phyloP scores from a whole-genome alignment of 2,329 filamentous ascomycete genomes.

The Colletotrichum gloeosporioides region DNA sequence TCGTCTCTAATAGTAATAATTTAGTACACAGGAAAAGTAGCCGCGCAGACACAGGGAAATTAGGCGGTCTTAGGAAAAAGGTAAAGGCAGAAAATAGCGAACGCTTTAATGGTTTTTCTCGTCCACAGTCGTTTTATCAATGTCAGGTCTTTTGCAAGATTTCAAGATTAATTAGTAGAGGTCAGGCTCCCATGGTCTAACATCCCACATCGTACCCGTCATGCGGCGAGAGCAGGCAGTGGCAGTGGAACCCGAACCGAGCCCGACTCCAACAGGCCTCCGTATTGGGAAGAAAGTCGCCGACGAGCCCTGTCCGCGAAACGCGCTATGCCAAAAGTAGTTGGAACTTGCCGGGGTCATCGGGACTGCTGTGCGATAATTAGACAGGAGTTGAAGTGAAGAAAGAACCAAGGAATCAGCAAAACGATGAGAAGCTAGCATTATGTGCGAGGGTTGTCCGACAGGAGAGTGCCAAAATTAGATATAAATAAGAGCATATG shows the following conservation, averaged over 20 bases:
- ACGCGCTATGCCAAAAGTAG: background rate
- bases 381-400: background rate
- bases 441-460: background rate
- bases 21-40: accelerated
- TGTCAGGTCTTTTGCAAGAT: background rate
- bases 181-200: background rate
- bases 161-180: background rate
- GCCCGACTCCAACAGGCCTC: background rate
- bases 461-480: accelerated
- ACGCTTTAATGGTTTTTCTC: background rate
- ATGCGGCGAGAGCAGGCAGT: background rate
- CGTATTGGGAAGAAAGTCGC: background rate
- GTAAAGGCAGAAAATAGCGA: background rate
- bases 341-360: background rate
- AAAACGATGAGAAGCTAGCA: background rate
- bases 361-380: background rate
- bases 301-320: background rate
- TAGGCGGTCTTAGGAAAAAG: background rate
- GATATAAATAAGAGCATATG: background rate
- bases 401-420: background rate
- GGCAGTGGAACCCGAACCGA: background rate
- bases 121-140: background rate
- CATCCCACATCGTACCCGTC: background rate
- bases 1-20: accelerated
- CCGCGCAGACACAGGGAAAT: background rate